Base-by-base conservation (phyloP, 768 basidiomycete species). In the Termitomyces sp. region DNA sequence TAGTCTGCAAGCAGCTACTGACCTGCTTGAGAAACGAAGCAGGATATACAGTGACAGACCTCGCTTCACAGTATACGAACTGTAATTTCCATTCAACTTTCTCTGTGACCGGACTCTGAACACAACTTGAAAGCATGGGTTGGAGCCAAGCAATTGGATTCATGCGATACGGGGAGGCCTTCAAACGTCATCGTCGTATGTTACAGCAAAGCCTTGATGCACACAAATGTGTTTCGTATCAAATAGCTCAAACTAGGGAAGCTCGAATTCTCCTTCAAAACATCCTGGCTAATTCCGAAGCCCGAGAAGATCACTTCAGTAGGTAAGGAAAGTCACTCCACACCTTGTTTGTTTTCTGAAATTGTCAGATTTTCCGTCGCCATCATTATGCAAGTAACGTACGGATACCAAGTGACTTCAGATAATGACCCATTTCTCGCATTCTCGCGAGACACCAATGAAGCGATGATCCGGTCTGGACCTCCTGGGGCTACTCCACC, bases 351-450 rank as follows among this genome's bases (percentile, higher is more conserved):
- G 33, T 18, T 30, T 40, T 20, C 28, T 26, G 35, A 9, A n/a
- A 30, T 2, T 41, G 38, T 28, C 20, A 56, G 59, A n/a, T 60
- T 53, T 60, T 62, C 49, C 46, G 59, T 50, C 3, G 60, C 63
- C 6, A 65, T 65, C 12, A 69, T 71, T 33, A 67, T 72, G 65
- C 55, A 60, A 44, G 58, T 70, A 50, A 64, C 72, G 0, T 75
- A 72, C 48, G 76, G 77, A 10, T 69, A 74, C 38, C 61, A 66
- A 26, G 62, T 77, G 47, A 60, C 64, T 2, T 69, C 68, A 8
- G 60, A 65, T 40, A 71, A 76, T 14, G 78, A 82, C 56, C 67
- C 70, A 2, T 71, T 74, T 50, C 66, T 82, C n/a, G 52, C 62
- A 13, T 61, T 75, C 12, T 73, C 73, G 7, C 70, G 76, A 38